A percentile compares a stretch with the other conserved stretches of the same genome.
Conservation (phyloP, 164 flowering plant species). For the Nymphaea thermarum region DNA sequence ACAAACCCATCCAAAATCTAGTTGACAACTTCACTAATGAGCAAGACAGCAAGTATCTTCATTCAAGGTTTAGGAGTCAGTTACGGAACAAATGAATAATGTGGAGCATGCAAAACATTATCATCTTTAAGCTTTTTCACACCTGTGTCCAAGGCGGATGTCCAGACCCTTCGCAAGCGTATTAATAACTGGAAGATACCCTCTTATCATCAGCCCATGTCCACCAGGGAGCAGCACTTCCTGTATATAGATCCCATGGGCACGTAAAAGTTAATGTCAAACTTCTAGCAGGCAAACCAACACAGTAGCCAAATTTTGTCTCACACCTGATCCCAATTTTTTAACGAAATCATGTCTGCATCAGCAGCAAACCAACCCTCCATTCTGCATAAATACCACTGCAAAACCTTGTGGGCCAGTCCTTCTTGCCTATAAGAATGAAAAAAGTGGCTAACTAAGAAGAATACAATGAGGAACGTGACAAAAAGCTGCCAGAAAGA, state of each 20-base stretch:
- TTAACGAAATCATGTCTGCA: conserved; percentile 82
- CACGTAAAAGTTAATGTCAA: not conserved
- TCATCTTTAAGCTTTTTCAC: not conserved
- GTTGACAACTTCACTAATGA: no score
- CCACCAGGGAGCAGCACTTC: conserved; percentile 95
- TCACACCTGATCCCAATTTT: conserved; percentile 80
- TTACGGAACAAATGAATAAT: no score
- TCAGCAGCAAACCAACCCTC: conserved; percentile 99
- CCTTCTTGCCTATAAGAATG: conserved; percentile 65
- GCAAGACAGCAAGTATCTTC: no score
- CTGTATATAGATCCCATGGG: conserved; percentile 18
- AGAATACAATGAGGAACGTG: not conserved
- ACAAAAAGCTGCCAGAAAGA: not conserved
- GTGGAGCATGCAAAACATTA: not conserved
- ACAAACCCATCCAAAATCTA: no score
- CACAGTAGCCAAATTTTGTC: not conserved
- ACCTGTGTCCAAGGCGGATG: conserved; percentile 77
- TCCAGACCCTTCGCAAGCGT: conserved; percentile 91
- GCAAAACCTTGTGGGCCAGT: conserved; percentile 73
- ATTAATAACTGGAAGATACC: conserved; percentile 82
- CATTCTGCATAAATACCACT: conserved; percentile 98
- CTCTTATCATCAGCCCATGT: conserved; percentile 97
- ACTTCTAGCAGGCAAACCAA: not conserved
- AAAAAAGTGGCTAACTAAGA: not conserved
- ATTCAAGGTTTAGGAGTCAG: no score